Base-by-base conservation (phyloP, 1,284 basidiomycete species). In the Ustilago crameri region DNA sequence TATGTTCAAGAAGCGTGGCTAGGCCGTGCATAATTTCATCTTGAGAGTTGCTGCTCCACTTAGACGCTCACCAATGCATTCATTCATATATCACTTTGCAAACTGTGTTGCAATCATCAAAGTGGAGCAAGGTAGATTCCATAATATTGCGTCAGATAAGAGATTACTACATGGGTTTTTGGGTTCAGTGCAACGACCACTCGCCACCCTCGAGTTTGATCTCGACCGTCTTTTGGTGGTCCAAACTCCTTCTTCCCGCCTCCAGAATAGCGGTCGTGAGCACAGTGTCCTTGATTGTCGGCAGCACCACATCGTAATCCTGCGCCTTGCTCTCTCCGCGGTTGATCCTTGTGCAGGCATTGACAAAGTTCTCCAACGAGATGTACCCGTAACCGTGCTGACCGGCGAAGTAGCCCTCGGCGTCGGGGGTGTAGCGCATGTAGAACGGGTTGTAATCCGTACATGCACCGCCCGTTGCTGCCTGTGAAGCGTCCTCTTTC, bases 371-470 rank as follows among this genome's bases (percentile, higher is more conserved):
- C 84, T 95, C 93, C 76, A 95, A 91, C 18, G 92, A 93, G 74
- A 94, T 86, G 83, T 95, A 87, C 88, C 77, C 93, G 84, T 95
- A 96, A 5, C 93, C 93, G 60, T 90, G 89, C 84, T 95, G 93
- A 35, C 93, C 93, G 78, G 95, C 93, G 81, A 95, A 95, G 85
- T 91, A 91, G 14, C 93, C 93, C 60, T 89, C 90, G 84, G 91
- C 91, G 58, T 91, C 93, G 0, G 93, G 92, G 48, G 92, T 91
- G 85, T 95, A 95, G 81, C 94, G 93, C 90, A 94, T 93, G 85
- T 94, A 94, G 88, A 95, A 95, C 18, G 93, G 92, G 85, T 93
- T 93, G 84, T 89, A 91, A 53, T 84, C 85, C 57, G 59, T 60
- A 51, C 62, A 57, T 5, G n/a, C 3, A 1, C 70, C 70, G 17